Conservation (phyloP, 192 early-diverging fungal genomes). For the Backusella morwellensis region DNA sequence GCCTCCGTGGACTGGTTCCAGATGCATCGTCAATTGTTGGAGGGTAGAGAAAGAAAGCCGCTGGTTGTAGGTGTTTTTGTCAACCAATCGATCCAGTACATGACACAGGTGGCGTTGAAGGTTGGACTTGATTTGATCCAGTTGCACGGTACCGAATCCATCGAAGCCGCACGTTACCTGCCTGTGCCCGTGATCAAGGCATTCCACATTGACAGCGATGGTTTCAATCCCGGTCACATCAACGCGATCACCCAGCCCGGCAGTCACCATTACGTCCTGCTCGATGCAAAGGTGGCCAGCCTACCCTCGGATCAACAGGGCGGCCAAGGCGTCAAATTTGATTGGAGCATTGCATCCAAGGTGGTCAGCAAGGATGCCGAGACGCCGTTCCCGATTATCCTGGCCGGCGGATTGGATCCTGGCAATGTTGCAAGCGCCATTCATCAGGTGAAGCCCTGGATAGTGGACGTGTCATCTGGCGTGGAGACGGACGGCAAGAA, state of each 20-base stretch:
- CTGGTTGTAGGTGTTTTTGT: conserved; percentile 92
- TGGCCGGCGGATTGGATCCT: conserved; percentile 88
- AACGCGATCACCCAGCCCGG: conserved; percentile 50
- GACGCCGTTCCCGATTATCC: conserved; percentile 61
- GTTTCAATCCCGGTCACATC: conserved; percentile 29
- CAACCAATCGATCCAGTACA: conserved; percentile 77
- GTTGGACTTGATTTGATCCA: conserved; percentile 91
- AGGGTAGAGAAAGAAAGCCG: conserved; percentile 53
- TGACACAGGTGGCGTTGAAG: conserved; percentile 57
- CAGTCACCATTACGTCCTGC: conserved; percentile 50
- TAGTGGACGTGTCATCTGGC: conserved; percentile 92
- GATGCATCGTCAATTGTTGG: conserved; percentile 39
- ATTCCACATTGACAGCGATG: conserved; percentile 72
- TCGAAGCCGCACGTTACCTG: conserved; percentile 60
- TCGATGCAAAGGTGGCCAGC: conserved; percentile 64
- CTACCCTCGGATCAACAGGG: conserved; percentile 56
- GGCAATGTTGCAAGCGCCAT: conserved; percentile 81
- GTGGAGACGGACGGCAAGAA: conserved; percentile 83
- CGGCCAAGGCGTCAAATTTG: conserved; percentile 78
- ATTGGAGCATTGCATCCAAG: conserved; percentile 75
- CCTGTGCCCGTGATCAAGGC: conserved; percentile 88
- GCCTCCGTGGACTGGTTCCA: conserved; percentile 44
- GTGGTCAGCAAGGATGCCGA: conserved; percentile 29
- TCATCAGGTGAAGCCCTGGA: conserved; percentile 65
- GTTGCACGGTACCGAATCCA: conserved; percentile 83